phyloP scores from a whole-genome alignment of 495 filamentous ascomycete species.

The Durotheca rogersii region DNA sequence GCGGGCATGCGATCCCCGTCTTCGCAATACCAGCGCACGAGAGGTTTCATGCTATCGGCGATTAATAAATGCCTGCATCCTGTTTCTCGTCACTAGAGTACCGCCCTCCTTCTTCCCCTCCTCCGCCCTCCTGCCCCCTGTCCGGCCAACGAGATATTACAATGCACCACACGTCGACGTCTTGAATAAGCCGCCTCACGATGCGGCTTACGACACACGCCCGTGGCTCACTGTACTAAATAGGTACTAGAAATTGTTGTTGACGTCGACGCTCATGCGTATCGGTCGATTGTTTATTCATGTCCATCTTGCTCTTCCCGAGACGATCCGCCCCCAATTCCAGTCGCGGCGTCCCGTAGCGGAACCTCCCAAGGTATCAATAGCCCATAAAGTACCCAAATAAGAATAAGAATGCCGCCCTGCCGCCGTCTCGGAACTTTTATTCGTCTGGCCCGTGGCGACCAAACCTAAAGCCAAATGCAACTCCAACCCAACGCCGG shows the following conservation, averaged over 20 bases:
- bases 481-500: conserved; percentile 26
- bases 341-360: conserved; percentile 23
- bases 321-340: conserved; percentile 7
- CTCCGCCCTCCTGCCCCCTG: conserved; percentile 8
- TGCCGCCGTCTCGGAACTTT: conserved; percentile 9
- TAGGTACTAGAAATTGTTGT: conserved; percentile 15
- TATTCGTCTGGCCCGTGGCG: conserved; percentile 19
- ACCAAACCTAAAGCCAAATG: conserved; percentile 22
- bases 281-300: conserved; percentile 18
- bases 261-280: conserved; percentile 4
- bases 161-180: too few species aligned
- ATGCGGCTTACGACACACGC: too few species aligned
- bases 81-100: neutral
- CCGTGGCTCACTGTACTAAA: too few species aligned
- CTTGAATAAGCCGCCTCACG: too few species aligned
- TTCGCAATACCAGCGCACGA: conserved; percentile 75
- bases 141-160: conserved; percentile 7
- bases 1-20: conserved; percentile 60
- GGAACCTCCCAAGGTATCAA: conserved; percentile 30
- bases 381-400: conserved; percentile 10
- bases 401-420: conserved; percentile 1
- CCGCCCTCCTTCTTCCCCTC: neutral
- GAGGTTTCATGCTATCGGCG: conserved; percentile 61
- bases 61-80: conserved; percentile 27
- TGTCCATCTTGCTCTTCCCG: conserved; percentile 3